Base-by-base conservation (phyloP, 2,329 filamentous ascomycete species). In the Fonsecaea nubica region DNA sequence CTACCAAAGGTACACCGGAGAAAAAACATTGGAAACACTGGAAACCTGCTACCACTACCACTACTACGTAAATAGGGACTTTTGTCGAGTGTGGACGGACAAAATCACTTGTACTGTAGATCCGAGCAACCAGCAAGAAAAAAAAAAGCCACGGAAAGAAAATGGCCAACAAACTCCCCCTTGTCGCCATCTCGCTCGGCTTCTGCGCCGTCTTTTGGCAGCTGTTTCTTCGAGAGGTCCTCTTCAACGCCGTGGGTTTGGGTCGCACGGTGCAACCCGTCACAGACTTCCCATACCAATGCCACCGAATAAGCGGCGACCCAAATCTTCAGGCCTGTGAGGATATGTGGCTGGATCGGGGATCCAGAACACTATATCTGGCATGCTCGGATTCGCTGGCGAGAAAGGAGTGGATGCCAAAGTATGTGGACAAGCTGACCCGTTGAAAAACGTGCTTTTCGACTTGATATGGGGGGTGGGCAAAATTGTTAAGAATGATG, bases 221-320 rank as follows among this genome's bases (percentile, higher is more conserved):
- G 68, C 72, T 74, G 32, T n/a, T 75, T n/a, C 53, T 71, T 15
- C 58, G 56, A 12, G 65, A 68, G 35, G 15, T 76, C 25, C 40
- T 78, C 15, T 77, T 77, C 64, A 64, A 73, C 32, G 69, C 71
- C 7, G 25, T 78, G 5, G 77, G 78, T 25, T 55, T 74, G 63
- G 74, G 74, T 2, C 76, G 77, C 10, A 63, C 67, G 21, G 58
- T 79, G 54, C 70, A 72, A 21, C 68, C 75, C 2, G 71, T 80
- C 61, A 72, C 74, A 2, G 71, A 74, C 4, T 80, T 78, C 64
- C 72, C 70, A 55, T 74, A 75, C 69, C 63, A 38, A 56, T 76
- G 73, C 63, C 65, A 61, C 48, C 74, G 72, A 53, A 64, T 73
- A 55, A 63, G 57, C 36, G 67, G 67, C n/a, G 74, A 73, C 63